Percentiles rank a stretch among this genome's conserved stretches.
phyloP scores from a whole-genome alignment of 2,329 filamentous ascomycete genomes.

The Colletotrichum acutatum region DNA sequence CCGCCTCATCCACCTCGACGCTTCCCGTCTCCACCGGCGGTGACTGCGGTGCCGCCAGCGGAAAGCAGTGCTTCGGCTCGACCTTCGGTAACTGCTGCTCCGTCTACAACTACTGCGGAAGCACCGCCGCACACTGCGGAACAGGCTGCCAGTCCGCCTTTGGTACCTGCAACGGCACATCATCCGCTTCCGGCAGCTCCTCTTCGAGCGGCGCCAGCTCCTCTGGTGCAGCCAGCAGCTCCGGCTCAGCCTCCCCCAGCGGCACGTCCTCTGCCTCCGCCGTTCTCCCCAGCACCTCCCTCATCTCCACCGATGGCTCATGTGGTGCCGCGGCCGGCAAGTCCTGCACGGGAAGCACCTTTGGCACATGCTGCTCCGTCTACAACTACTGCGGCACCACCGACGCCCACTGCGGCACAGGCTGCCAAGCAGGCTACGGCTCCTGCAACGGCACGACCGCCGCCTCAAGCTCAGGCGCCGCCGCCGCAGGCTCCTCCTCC shows the following conservation, averaged over 20 bases:
- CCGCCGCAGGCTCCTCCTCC: background rate
- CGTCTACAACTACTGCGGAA: conserved; percentile 46
- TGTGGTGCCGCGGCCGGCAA: conserved; percentile 6
- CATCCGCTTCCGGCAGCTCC: background rate
- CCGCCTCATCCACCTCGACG: background rate
- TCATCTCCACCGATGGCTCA: background rate
- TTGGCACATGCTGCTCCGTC: conserved; percentile 23
- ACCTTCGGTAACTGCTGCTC: conserved; percentile 41
- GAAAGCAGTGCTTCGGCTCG: conserved; percentile 18
- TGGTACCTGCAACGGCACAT: conserved; percentile 32
- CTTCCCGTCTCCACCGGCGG: conserved; percentile 5
- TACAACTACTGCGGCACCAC: conserved; percentile 15
- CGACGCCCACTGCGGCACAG: conserved; percentile 2
- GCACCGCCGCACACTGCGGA: conserved; percentile 45
- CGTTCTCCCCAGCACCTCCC: background rate
- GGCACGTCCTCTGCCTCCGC: background rate
- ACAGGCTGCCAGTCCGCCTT: conserved; percentile 45
- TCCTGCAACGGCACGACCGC: conserved; percentile 4
- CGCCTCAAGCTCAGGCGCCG: background rate
- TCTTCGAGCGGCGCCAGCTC: background rate
- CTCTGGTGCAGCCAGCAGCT: background rate
- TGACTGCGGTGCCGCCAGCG: background rate
- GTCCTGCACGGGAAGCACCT: conserved; percentile 6
- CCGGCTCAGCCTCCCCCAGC: background rate
- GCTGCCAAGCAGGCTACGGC: conserved; percentile 18